Base-by-base conservation (phyloP, 257 asterid species). In the Paulownia fortunei region DNA sequence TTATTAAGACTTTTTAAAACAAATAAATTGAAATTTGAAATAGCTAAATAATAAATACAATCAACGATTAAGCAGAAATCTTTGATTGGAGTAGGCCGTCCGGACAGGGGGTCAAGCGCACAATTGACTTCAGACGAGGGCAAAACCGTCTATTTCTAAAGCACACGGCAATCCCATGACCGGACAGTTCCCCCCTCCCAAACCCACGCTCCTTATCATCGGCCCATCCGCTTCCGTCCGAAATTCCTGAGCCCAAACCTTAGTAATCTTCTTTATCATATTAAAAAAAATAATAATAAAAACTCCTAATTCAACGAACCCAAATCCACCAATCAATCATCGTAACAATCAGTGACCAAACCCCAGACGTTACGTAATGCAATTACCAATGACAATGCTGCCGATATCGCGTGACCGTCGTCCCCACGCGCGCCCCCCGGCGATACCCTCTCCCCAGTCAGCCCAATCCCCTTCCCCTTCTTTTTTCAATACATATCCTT, bases 331-430 rank as follows among this genome's bases (percentile, higher is more conserved):
- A 34, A 66, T 67, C 77, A 66, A 78, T 67, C 74, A 26, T 26
- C 75, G 76, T 82, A 19, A 69, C 72, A 42, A 81, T 60, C 59
- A 34, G 55, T 42, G 74, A 64, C 76, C 77, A 34, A 59, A 67
- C 70, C 73, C 52, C 70, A 26, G 78, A 59, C 75, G 81, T 82
- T 49, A 75, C 81, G 83, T 82, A 59, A 82, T 85, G 85, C 82
- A 64, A 85, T 81, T 80, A 47, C 82, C 85, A 69, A 79, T 82
- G 82, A 65, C 81, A 62, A 63, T 72, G 78, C 84, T 76, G 81
- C 86, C 87, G 87, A 79, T 76, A 79, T 79, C 88, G 90, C 88
- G 90, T 80, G 87, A 41, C 72, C 90, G 88, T 82, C 86, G 82
- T 12, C 19, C 61, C 69, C 90, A 82, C 90, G 88, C 90, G 88